Evolutionary conservation across 1,284 basidiomycete species (phyloP), one percentile per base, ranked within the genome.

Genomic region (Gomphus sp.): DNA sequence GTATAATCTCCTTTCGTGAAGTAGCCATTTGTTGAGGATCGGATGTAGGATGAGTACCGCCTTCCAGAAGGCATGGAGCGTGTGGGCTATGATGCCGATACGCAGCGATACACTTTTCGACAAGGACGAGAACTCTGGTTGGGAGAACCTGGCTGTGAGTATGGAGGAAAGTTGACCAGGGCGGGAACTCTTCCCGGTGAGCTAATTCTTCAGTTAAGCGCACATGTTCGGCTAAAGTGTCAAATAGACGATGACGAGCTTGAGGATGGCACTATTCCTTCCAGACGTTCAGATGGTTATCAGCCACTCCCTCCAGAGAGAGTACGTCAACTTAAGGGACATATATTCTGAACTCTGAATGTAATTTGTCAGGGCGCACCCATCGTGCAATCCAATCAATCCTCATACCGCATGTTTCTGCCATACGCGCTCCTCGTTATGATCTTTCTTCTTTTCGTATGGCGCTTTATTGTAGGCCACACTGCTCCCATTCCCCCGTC

Each of bases 361-460:
- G 6, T 34, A 11, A 53, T 8, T 39, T 11, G n/a, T 36, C 22
- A 53, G 52, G 52, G 36, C 9, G 39, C 34, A 43, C 52, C 4
- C n/a, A 11, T 36, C 18, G 39, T 53, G 58, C 67, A 67, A 64
- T 62, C 72, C 53, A 59, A 74, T 73, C 61, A 65, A 71, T 34
- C 67, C 66, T 70, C 83, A 10, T 87, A 87, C 66, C 78, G 81
- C 39, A 78, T 82, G 2, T 73, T 89, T 4, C 83, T 87, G 65
- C 86, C 87, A 14, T 89, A 88, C 74, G 81, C 88, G 72, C 79
- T 89, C 61, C 78, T 87, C 49, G 74, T 89, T 57, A 78, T 78
- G 16, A 84, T 84, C 59, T 64, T 81, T 44, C 76, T 89, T 36
- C 76, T 89, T 5, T 78, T 89, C 61, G 72, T 85, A 61, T 84